Conservation (phyloP, 345 rosid species). For the Lepidium aucheri region DNA sequence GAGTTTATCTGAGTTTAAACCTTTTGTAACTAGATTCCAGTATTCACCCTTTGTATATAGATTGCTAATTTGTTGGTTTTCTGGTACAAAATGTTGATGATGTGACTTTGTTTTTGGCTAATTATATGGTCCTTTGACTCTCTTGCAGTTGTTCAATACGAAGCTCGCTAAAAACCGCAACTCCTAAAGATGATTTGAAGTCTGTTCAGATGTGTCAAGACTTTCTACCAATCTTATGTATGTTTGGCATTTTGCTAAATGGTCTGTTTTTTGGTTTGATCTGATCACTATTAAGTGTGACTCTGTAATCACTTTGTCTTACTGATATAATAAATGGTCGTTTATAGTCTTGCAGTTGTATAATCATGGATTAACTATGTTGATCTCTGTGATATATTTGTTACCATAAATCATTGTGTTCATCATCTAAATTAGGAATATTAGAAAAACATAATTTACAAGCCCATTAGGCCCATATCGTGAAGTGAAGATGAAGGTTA, state of each 20-base stretch:
- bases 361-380: not conserved
- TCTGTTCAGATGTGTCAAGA: not conserved
- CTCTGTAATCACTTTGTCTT: not conserved
- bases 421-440: too few species aligned
- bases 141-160: conserved; percentile 62
- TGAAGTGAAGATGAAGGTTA: too few species aligned
- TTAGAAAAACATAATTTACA: too few species aligned
- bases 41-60: not conserved
- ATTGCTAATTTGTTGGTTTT: not conserved
- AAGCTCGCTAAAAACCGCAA: conserved; percentile 42
- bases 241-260: not conserved
- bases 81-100: not conserved
- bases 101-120: not conserved
- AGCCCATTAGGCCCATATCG: too few species aligned
- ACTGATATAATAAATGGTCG: too few species aligned
- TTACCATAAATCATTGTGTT: too few species aligned
- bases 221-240: not conserved
- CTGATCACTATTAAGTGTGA: not conserved
- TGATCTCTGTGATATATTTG: not conserved
- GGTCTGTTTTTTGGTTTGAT: not conserved
- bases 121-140: not conserved
- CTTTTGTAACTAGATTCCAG: not conserved
- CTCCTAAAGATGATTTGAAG: not conserved
- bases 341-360: too few species aligned
- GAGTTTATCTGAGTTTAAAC: not conserved